phyloP scores from a whole-genome alignment of 768 basidiomycete species.

The Hirschioporus abietinus region DNA sequence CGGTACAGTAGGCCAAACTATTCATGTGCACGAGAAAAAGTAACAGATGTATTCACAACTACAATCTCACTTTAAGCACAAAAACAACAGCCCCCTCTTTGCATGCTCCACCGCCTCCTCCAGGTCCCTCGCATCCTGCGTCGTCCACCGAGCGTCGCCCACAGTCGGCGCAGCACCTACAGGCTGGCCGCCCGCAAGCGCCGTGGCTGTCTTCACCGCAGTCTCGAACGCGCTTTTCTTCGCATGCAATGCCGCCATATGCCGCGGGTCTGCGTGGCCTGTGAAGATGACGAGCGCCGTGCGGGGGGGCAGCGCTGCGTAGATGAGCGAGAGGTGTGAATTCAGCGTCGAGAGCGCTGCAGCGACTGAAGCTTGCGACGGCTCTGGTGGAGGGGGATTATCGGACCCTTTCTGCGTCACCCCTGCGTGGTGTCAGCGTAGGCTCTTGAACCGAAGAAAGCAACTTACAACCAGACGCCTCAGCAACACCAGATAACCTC shows the following conservation, averaged over 20 bases:
- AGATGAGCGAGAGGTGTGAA: slow-evolving; percentile 52
- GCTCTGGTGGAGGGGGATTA: slow-evolving; percentile 11
- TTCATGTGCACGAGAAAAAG: too few species aligned
- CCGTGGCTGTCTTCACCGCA: slow-evolving; percentile 36
- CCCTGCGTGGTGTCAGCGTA: slow-evolving; percentile 37
- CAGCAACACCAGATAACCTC: slow-evolving; percentile 77
- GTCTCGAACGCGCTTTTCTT: slow-evolving; percentile 70
- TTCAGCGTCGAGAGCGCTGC: slow-evolving; percentile 48
- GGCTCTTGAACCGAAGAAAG: neutral
- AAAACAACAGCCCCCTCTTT: slow-evolving; percentile 78
- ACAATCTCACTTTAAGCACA: slow-evolving; percentile 37
- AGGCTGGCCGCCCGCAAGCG: slow-evolving; percentile 19
- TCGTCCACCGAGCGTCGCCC: slow-evolving; percentile 64
- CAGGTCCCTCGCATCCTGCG: slow-evolving; percentile 68
- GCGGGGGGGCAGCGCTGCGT: slow-evolving; percentile 65
- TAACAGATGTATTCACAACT: too few species aligned
- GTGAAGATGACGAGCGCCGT: slow-evolving; percentile 84
- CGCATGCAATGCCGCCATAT: slow-evolving; percentile 67
- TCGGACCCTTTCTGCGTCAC: slow-evolving; percentile 50
- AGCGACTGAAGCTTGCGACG: slow-evolving; percentile 8
- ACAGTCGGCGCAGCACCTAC: slow-evolving; percentile 44
- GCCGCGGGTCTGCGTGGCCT: slow-evolving; percentile 83
- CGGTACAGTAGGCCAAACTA: too few species aligned
- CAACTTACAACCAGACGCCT: slow-evolving; percentile 71
- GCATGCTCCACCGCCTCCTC: slow-evolving; percentile 78